phyloP scores from a whole-genome alignment of 306 rosid genomes.

The Senna siamea region DNA sequence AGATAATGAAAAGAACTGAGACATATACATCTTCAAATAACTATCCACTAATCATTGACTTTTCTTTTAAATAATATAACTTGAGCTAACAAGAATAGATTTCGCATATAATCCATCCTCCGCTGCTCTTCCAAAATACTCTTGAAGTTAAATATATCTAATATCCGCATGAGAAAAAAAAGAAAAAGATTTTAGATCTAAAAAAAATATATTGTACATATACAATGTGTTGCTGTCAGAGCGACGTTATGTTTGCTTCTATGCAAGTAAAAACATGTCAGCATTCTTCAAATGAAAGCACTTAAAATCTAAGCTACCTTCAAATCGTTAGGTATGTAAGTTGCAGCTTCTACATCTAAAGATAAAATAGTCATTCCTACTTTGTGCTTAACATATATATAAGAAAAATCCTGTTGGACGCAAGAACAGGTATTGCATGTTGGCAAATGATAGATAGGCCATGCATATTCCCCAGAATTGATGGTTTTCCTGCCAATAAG shows the following conservation, averaged over 20 bases:
- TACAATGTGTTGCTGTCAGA: slow-evolving; percentile 37
- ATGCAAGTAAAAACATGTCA: slow-evolving; percentile 20
- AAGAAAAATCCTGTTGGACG: neutral
- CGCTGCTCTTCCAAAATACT: no score
- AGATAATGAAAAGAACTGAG: no score
- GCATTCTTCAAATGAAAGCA: slow-evolving; percentile 49
- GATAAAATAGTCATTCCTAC: slow-evolving; percentile 25
- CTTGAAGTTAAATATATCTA: no score
- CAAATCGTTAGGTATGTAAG: slow-evolving; percentile 57
- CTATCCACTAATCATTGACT: no score
- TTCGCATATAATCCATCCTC: no score
- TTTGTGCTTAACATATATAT: neutral
- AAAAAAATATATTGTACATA: neutral
- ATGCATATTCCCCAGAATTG: slow-evolving; percentile 4
- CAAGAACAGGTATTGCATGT: neutral
- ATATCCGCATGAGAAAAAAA: neutral
- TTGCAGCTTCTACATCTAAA: slow-evolving; percentile 53
- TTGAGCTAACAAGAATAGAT: no score
- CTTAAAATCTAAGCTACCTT: slow-evolving; percentile 52
- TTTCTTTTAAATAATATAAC: no score
- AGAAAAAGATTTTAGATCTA: neutral
- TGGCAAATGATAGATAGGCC: neutral
- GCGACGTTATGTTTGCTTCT: neutral
- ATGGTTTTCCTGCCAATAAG: neutral
- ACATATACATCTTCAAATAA: no score